Evolutionary conservation across 1,284 basidiomycete species (phyloP), one percentile per base, ranked within the genome.

Genomic region (Malassezia dermatis): DNA sequence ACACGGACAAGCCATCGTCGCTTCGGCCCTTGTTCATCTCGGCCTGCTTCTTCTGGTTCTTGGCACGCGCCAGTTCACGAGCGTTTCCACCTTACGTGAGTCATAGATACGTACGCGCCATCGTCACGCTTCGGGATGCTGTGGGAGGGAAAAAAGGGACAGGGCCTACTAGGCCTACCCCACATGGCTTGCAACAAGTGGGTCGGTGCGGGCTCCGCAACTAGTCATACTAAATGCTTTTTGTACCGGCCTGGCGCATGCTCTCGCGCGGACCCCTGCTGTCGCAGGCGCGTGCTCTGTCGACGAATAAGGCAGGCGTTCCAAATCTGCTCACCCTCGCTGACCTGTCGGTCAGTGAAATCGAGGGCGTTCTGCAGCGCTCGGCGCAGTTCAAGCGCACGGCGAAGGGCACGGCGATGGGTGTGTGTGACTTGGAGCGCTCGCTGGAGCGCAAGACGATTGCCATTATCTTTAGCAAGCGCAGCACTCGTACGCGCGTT

Each of bases 401-500:
- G 42, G 55, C 53, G 28, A 60, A 65, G 48, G 54, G 53, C 48
- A 59, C 64, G 10, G 53, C 53, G 19, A 46, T 51, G 0, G 60
- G 58, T 2, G 43, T 62, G 35, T 53, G 53, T 17, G 56, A 58
- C 27, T 51, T 71, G 37, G 58, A 64, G 46, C 65, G 85, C 71
- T 82, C 83, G 2, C 79, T 94, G 4, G 81, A 82, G 62, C 81
- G 82, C 73, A 89, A 90, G 75, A 83, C 86, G 0, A 81, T 96
- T 56, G 93, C 90, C 0, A 77, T 98, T 56, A 76, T 96, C 41
- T 98, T 98, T 75, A 85, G 83, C 19, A 98, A 98, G 75, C 83
- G 93, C 39, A 88, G 85, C 68, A 96, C 93, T 0, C 82, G 94
- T 42, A 98, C 94, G 0, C 83, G 94, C 15, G 78, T 98, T 10